phyloP scores from a whole-genome alignment of 345 rosid genomes.

The Noccaea caerulescens region DNA sequence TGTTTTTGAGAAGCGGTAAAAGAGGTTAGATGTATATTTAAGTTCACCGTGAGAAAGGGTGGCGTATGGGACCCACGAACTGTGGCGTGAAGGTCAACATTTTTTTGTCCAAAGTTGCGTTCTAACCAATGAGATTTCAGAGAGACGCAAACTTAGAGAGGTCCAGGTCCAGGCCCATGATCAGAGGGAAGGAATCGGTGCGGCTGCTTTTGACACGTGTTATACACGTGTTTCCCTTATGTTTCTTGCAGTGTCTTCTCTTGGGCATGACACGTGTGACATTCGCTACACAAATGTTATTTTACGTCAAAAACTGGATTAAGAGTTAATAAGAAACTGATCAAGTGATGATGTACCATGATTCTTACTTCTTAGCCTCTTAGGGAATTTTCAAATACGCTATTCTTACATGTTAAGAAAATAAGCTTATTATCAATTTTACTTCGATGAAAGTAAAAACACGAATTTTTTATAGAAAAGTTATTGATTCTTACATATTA shows the following conservation, averaged over 20 bases:
- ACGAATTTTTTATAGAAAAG: too few species aligned
- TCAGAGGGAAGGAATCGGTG: slow-evolving; percentile 35
- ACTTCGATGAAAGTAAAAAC: too few species aligned
- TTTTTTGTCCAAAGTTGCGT: slow-evolving; percentile 29
- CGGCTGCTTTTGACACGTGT: slow-evolving; percentile 38
- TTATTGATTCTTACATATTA: too few species aligned
- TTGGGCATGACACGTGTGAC: slow-evolving; percentile 13
- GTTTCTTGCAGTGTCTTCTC: slow-evolving; percentile 32
- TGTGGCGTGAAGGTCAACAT: slow-evolving; percentile 37
- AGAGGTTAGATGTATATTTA: slow-evolving; percentile 26
- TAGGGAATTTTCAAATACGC: too few species aligned
- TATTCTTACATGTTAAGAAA: too few species aligned
- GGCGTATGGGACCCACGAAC: slow-evolving; percentile 20
- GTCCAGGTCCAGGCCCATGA: slow-evolving; percentile 44
- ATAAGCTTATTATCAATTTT: too few species aligned
- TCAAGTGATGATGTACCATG: too few species aligned
- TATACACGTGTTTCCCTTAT: slow-evolving; percentile 15
- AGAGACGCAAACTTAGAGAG: slow-evolving; percentile 4
- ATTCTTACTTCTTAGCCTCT: too few species aligned
- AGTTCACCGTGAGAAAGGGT: slow-evolving; percentile 30
- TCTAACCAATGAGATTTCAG: slow-evolving; percentile 31
- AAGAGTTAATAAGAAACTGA: background rate
- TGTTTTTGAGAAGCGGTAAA: slow-evolving; percentile 28
- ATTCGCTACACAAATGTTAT: background rate
- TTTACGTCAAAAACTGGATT: background rate